Conservation (phyloP, 176 grass and related monocot genomes). For the Avena eriantha region DNA sequence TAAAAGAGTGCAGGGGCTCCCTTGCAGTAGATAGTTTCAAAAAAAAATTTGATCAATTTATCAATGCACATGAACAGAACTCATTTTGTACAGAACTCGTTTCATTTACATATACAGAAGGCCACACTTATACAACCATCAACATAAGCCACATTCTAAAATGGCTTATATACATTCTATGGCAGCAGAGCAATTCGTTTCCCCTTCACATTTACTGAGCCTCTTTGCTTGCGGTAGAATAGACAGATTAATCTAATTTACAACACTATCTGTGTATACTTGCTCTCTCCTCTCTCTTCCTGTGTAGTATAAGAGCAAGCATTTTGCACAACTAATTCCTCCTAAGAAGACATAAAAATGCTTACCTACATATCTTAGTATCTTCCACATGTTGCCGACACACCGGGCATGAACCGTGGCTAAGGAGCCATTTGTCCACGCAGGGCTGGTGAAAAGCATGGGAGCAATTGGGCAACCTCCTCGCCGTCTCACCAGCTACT, state of each 20-base stretch:
- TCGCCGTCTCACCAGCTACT: too few relatives aligned
- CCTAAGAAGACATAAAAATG: too few relatives aligned
- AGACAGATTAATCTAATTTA: conserved; percentile 34
- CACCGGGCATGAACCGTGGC: conserved; percentile 31
- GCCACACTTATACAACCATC: too few relatives aligned
- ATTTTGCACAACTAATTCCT: conserved; percentile 1
- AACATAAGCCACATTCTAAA: too few relatives aligned
- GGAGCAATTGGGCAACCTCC: too few relatives aligned
- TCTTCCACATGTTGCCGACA: conserved; percentile 60
- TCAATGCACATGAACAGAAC: too few relatives aligned
- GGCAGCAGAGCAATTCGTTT: background rate
- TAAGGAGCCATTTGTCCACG: conserved; percentile 81
- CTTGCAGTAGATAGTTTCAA: too few relatives aligned
- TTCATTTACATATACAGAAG: too few relatives aligned
- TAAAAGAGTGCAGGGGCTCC: too few relatives aligned
- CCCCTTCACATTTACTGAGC: conserved; percentile 2
- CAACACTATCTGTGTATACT: background rate
- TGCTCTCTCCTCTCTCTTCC: background rate
- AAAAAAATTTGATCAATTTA: too few relatives aligned
- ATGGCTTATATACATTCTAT: too few relatives aligned
- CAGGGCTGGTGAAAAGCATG: conserved; percentile 28
- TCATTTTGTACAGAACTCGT: too few relatives aligned
- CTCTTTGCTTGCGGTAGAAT: conserved; percentile 9
- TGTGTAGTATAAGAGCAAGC: conserved; percentile 17
- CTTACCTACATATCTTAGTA: conserved; percentile 20